These are phyloP conservation scores for Stylonectria norvegica DNA, from an alignment of 2,329 filamentous ascomycete genomes.

Conservation along the genomic window DNA sequence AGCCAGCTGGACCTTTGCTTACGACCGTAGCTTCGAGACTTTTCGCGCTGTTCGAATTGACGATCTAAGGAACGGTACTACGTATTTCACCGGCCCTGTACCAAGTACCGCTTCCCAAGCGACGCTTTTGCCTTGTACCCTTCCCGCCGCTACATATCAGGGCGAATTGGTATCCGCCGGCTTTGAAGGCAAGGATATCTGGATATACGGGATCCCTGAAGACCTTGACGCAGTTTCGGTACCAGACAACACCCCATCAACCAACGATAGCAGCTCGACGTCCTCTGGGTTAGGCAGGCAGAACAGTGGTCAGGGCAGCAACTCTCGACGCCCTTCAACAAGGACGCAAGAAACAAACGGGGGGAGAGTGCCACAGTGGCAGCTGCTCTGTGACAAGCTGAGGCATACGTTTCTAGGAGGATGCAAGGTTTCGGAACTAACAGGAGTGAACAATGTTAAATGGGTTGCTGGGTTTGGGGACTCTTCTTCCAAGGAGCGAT, in stretches of 20 bases:
- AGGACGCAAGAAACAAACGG: conserved; percentile 29
- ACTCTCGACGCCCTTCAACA: conserved; percentile 32
- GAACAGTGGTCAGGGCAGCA: conserved; percentile 28
- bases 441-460: conserved; percentile 64
- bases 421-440: conserved; percentile 60
- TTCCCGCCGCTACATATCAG: conserved; percentile 64
- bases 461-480: conserved; percentile 62
- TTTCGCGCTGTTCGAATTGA: conserved; percentile 75
- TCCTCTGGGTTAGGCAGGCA: conserved; percentile 29
- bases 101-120: conserved; percentile 49
- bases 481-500: conserved; percentile 48
- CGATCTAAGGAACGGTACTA: conserved; percentile 70
- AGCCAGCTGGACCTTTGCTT: conserved; percentile 73
- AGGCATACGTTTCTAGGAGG: conserved; percentile 71
- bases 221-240: conserved; percentile 64
- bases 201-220: conserved; percentile 76
- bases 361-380: conserved; percentile 60
- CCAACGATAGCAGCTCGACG: conserved; percentile 21
- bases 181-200: conserved; percentile 69
- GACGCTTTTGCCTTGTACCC: conserved; percentile 64
- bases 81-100: conserved; percentile 72
- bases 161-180: conserved; percentile 72
- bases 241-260: conserved; percentile 39
- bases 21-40: conserved; percentile 71
- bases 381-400: conserved; percentile 62